Conservation (phyloP, 2,329 filamentous ascomycete species). For the Aureobasidium sp. region DNA sequence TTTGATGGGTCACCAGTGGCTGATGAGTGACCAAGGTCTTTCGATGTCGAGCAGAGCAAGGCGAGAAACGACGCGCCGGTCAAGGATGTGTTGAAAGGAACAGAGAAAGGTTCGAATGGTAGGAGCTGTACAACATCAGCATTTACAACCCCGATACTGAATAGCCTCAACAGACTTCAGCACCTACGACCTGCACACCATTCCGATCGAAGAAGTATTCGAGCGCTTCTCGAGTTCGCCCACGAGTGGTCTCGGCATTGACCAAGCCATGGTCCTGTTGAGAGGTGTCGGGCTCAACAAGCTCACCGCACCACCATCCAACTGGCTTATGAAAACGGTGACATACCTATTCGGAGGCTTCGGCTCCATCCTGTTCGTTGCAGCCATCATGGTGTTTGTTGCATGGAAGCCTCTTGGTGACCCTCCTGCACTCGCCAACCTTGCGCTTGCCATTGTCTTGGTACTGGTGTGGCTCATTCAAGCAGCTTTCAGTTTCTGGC, state of each 20-base stretch:
- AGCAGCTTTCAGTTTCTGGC: slow-evolving; percentile 49
- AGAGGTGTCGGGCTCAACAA: slow-evolving; percentile 59
- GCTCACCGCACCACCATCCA: slow-evolving; percentile 57
- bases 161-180: slow-evolving; percentile 21
- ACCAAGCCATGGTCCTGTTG: slow-evolving; percentile 48
- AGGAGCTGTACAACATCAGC: slow-evolving; percentile 5
- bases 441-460: slow-evolving; percentile 65
- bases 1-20: not conserved
- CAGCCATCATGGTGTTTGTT: slow-evolving; percentile 64
- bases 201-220: slow-evolving; percentile 51
- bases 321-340: slow-evolving; percentile 48
- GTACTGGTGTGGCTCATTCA: slow-evolving; percentile 58
- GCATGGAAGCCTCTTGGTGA: slow-evolving; percentile 68
- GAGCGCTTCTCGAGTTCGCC: slow-evolving; percentile 51
- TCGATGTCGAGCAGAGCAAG: slow-evolving; percentile 33
- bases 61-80: slow-evolving; percentile 19
- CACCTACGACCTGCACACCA: slow-evolving; percentile 59
- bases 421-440: slow-evolving; percentile 62
- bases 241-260: slow-evolving; percentile 50
- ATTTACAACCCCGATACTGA: slow-evolving; percentile 8
- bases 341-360: slow-evolving; percentile 74
- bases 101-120: slow-evolving; percentile 29
- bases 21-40: slow-evolving; percentile 26
- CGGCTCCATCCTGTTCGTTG: slow-evolving; percentile 60
- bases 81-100: slow-evolving; percentile 18